phyloP scores from a whole-genome alignment of 177 flowering plant species.

The Vitis hybrid region DNA sequence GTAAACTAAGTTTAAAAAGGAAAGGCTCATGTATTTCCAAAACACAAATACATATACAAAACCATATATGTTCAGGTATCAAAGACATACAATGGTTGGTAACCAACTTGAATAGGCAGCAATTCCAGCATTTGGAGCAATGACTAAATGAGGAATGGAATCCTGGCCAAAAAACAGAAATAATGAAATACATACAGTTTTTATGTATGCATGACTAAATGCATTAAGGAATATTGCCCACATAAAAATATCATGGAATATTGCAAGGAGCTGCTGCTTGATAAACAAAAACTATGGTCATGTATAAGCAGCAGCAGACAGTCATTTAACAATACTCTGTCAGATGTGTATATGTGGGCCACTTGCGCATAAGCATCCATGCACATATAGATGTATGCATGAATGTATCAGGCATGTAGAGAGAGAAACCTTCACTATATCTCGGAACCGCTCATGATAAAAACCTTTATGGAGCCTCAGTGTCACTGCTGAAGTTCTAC shows the following conservation, averaged over 20 bases:
- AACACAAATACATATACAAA: background rate
- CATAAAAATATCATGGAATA: background rate
- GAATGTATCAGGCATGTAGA: background rate
- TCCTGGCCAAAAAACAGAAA: slow-evolving; percentile 40
- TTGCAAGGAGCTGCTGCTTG: too few relatives aligned
- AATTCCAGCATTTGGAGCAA: slow-evolving; percentile 92
- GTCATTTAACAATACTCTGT: too few relatives aligned
- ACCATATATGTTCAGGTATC: background rate
- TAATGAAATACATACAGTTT: background rate
- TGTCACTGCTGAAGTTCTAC: slow-evolving; percentile 32
- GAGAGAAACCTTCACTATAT: slow-evolving; percentile 51
- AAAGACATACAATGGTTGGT: slow-evolving; percentile 71
- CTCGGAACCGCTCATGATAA: slow-evolving; percentile 69
- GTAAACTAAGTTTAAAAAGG: background rate
- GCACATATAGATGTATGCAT: background rate
- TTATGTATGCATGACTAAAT: background rate
- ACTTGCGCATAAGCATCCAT: too few relatives aligned
- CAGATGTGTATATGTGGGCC: too few relatives aligned
- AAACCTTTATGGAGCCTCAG: slow-evolving; percentile 61
- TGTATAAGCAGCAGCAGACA: too few relatives aligned
- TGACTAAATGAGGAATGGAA: slow-evolving; percentile 59
- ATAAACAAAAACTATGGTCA: too few relatives aligned
- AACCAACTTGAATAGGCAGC: slow-evolving; percentile 92
- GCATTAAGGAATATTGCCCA: slow-evolving; percentile 1
- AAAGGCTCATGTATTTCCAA: background rate